These are phyloP conservation scores for Podospora didyma DNA, from an alignment of 495 filamentous ascomycete species.

Conservation along the genomic window DNA sequence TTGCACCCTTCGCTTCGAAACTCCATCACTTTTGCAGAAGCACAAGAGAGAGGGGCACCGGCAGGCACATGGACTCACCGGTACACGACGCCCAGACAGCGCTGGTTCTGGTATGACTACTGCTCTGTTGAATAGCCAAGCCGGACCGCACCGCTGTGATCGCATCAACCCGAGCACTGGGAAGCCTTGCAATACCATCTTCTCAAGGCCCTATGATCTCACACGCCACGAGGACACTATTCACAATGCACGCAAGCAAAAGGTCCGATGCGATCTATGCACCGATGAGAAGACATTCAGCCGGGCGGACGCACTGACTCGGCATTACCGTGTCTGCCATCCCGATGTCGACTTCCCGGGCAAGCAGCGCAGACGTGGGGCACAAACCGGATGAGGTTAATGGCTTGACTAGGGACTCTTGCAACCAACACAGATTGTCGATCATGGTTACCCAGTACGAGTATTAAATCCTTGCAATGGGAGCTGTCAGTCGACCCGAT, in stretches of 20 bases:
- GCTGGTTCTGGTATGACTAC: conserved; percentile 17
- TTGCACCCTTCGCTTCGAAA: conserved; percentile 83
- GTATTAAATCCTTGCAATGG: too few species aligned
- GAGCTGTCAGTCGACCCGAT: too few species aligned
- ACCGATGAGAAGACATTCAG: conserved; percentile 95
- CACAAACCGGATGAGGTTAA: conserved; percentile 6
- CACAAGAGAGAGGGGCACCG: conserved; percentile 95
- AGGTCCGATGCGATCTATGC: conserved; percentile 91
- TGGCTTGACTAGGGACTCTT: too few species aligned
- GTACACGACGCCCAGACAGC: conserved; percentile 16
- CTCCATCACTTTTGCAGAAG: conserved; percentile 80
- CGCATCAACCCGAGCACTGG: conserved; percentile 92
- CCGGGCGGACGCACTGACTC: conserved; percentile 85
- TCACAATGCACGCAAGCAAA: conserved; percentile 89
- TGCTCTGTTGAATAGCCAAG: conserved; percentile 25
- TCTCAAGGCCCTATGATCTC: conserved; percentile 96
- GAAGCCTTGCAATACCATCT: conserved; percentile 93
- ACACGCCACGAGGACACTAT: conserved; percentile 97
- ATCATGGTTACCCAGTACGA: too few species aligned
- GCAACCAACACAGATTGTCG: too few species aligned
- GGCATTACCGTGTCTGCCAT: conserved; percentile 89
- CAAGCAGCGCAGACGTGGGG: conserved; percentile 53
- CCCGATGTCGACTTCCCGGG: conserved; percentile 78
- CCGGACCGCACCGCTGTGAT: conserved; percentile 50
- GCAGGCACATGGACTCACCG: conserved; percentile 46